Conservation (phyloP, 176 grass and related monocot genomes). For the Oropetium thomaeum region DNA sequence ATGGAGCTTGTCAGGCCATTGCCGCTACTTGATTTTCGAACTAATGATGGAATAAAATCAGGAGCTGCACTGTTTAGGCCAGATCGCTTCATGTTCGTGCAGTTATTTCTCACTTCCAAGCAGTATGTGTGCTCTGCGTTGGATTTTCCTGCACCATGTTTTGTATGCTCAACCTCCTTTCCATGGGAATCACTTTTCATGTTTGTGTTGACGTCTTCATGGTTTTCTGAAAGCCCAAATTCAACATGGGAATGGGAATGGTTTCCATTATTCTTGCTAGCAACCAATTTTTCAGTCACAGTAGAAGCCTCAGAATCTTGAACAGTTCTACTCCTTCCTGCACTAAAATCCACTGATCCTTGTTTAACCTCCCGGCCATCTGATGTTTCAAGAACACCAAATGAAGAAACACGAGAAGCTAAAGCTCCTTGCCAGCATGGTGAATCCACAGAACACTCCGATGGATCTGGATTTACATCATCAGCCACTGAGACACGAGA, state of each 20-base stretch:
- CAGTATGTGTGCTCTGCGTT: slow-evolving; percentile 11
- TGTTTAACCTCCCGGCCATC: background rate
- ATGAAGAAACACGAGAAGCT: slow-evolving; percentile 29
- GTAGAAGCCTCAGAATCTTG: background rate
- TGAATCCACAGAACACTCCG: slow-evolving; percentile 56
- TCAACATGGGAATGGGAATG: slow-evolving; percentile 7
- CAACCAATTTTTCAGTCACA: slow-evolving; percentile 12
- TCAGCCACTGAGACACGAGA: slow-evolving; percentile 21
- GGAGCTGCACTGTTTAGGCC: slow-evolving; percentile 41
- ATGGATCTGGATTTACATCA: slow-evolving; percentile 45
- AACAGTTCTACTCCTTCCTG: slow-evolving; percentile 2
- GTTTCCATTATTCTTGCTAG: slow-evolving; percentile 21
- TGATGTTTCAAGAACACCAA: slow-evolving; percentile 25
- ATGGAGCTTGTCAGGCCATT: slow-evolving; percentile 30
- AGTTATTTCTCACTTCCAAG: slow-evolving; percentile 25
- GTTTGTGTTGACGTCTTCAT: slow-evolving; percentile 24
- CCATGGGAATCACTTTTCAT: slow-evolving; percentile 1
- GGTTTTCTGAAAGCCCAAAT: slow-evolving; percentile 4
- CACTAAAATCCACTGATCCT: slow-evolving; percentile 1
- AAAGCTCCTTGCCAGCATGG: slow-evolving; percentile 53
- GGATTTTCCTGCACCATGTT: background rate
- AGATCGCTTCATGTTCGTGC: slow-evolving; percentile 27
- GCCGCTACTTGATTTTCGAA: slow-evolving; percentile 24
- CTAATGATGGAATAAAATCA: slow-evolving; percentile 36
- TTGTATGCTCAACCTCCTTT: slow-evolving; percentile 19